A percentile compares a stretch with the other conserved stretches of the same genome.
These are phyloP conservation scores for Trametes gibbosa DNA, from an alignment of 768 basidiomycete genomes.

Conservation along the genomic window DNA sequence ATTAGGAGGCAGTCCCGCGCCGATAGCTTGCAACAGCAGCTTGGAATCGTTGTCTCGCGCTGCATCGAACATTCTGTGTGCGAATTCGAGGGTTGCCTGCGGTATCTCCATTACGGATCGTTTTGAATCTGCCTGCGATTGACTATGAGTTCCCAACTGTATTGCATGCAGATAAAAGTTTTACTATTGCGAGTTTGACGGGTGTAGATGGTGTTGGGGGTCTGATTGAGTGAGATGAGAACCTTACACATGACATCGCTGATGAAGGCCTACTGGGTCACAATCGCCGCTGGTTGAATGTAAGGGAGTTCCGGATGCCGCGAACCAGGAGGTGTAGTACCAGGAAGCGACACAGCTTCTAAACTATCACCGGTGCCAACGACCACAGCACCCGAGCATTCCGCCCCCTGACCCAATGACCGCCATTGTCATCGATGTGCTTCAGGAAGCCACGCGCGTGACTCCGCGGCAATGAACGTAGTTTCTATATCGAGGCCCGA, in stretches of 20 bases:
- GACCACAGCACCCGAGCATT: slow-evolving; percentile 2
- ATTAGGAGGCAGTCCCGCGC: slow-evolving; percentile 68
- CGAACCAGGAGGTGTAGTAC: not conserved
- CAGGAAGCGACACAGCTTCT: slow-evolving; percentile 13
- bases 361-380: slow-evolving; percentile 4
- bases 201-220: not conserved
- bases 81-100: slow-evolving; percentile 44
- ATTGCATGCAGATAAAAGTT: too few species aligned
- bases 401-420: not conserved
- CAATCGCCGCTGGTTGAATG: not conserved
- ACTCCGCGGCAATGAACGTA: slow-evolving; percentile 10
- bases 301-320: not conserved
- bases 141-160: not conserved
- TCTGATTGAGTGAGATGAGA: not conserved
- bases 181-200: not conserved
- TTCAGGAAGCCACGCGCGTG: slow-evolving; percentile 3
- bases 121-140: slow-evolving; percentile 2
- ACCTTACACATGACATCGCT: not conserved
- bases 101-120: slow-evolving; percentile 27
- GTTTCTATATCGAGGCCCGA: slow-evolving; percentile 1
- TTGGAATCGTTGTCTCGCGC: slow-evolving; percentile 57
- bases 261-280: not conserved
- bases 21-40: slow-evolving; percentile 56
- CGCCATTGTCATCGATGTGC: not conserved
- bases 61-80: slow-evolving; percentile 72